Conservation (phyloP, 2,329 filamentous ascomycete species). For the Penicillium sp. region DNA sequence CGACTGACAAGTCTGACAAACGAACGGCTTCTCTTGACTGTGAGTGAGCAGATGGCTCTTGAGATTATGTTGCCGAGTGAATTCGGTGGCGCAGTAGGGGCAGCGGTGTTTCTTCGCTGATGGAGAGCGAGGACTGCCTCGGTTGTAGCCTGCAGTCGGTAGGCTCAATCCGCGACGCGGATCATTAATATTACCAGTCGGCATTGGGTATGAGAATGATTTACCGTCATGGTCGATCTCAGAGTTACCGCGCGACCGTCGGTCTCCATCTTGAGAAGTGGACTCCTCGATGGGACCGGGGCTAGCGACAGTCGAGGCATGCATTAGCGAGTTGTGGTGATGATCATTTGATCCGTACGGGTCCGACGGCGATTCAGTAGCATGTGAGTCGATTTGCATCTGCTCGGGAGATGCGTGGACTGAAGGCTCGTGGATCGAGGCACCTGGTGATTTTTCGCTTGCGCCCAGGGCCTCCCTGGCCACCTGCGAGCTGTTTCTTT, state of each 20-base stretch:
- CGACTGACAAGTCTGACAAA: slow-evolving; percentile 89
- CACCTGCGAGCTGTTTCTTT: slow-evolving; percentile 42
- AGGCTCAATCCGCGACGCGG: slow-evolving; percentile 60
- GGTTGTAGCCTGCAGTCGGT: slow-evolving; percentile 55
- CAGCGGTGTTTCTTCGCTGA: slow-evolving; percentile 91
- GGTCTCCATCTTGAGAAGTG: slow-evolving; percentile 44
- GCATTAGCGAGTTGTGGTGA: slow-evolving; percentile 51
- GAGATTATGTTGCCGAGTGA: slow-evolving; percentile 94
- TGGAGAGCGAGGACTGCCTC: slow-evolving; percentile 65
- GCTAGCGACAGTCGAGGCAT: slow-evolving; percentile 50
- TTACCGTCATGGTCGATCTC: slow-evolving; percentile 48
- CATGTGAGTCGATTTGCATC: slow-evolving; percentile 49
- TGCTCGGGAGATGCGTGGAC: slow-evolving; percentile 50
- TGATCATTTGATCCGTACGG: slow-evolving; percentile 53
- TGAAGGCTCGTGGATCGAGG: slow-evolving; percentile 47
- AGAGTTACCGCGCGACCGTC: slow-evolving; percentile 37
- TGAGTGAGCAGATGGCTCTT: slow-evolving; percentile 97
- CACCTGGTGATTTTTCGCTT: slow-evolving; percentile 35
- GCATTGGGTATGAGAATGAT: slow-evolving; percentile 64
- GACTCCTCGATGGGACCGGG: slow-evolving; percentile 49
- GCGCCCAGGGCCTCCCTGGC: slow-evolving; percentile 43
- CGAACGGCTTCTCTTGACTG: slow-evolving; percentile 96
- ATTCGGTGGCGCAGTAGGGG: slow-evolving; percentile 93
- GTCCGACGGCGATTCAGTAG: slow-evolving; percentile 44
- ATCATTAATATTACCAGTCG: slow-evolving; percentile 51